These are phyloP conservation scores for Talaromyces sp. DNA, from an alignment of 2,329 filamentous ascomycete species.

Conservation along the genomic window DNA sequence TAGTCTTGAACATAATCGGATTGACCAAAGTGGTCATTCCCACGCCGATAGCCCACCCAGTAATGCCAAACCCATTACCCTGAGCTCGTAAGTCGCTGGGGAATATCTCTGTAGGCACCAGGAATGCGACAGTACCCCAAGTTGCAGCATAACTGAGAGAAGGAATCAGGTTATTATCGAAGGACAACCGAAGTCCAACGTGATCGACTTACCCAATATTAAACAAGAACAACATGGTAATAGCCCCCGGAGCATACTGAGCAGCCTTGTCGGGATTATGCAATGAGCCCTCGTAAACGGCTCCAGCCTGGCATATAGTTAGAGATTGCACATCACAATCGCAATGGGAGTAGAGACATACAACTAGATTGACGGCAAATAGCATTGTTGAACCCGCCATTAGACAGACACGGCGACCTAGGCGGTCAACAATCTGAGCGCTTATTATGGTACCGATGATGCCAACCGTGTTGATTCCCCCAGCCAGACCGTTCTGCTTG, in stretches of 20 bases:
- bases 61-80: constrained; percentile 55
- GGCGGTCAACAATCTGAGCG: constrained; percentile 47
- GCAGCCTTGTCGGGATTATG: constrained; percentile 32
- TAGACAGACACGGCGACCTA: constrained; percentile 43
- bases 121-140: constrained; percentile 50
- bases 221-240: constrained; percentile 46
- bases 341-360: neutral
- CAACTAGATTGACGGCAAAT: constrained; percentile 40
- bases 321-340: too few relatives aligned
- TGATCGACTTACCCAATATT: constrained; percentile 25
- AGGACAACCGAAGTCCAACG: too few relatives aligned
- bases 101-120: constrained; percentile 54
- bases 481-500: constrained; percentile 44
- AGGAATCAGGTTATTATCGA: too few relatives aligned
- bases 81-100: constrained; percentile 54
- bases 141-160: constrained; percentile 38
- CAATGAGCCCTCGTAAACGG: constrained; percentile 41
- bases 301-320: constrained; percentile 27
- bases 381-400: constrained; percentile 38
- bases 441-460: constrained; percentile 50
- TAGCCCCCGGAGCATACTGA: constrained; percentile 42
- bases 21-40: constrained; percentile 52
- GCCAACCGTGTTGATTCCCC: constrained; percentile 49
- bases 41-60: constrained; percentile 55
- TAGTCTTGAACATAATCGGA: constrained; percentile 47